Evolutionary conservation across 2,329 filamentous ascomycete species (phyloP), one percentile per base, ranked within the genome.

Genomic region (Berkeleyomyces rouxiae): DNA sequence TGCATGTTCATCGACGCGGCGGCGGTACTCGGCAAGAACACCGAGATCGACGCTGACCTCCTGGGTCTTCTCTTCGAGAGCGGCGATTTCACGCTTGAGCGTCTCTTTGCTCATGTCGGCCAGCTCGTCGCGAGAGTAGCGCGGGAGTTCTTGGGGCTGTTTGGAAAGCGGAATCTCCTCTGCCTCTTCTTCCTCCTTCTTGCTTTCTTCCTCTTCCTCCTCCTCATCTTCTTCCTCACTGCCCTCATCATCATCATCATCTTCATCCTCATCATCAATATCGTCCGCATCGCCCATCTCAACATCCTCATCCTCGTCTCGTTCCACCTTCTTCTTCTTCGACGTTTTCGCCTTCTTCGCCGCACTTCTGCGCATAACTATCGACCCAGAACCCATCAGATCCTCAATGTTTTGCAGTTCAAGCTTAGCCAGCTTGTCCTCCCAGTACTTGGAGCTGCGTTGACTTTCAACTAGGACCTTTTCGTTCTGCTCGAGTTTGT

Each of bases 401-500:
- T 90, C 87, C 60, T 84, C 83, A 64, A 95, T 79, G 67, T 91
- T 90, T 68, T 96, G 90, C 44, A 97, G 76, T 2, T 80, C 75
- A 36, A 99, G 81, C 76, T 96, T 97, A 61, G 80, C 79, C 7
- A 95, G 78, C 76, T 97, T 96, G 65, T 96, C 89, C 62, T 90
- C 78, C 90, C 91, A 97, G 75, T 96, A 89, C 44, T 79, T 81
- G 47, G 88, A 80, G 65, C 88, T 84, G 74, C 88, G 91, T 72
- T 95, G 85, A 73, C 95, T 96, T 70, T 97, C 92, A 0, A 76
- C 74, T 11, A 97, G 80, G 7, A 86, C 82, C 75, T 99, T 99
- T 67, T 96, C 88, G 72, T 92, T 93, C 71, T 97, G 92, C 70
- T 97, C 93, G 1, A 99, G 84, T 75, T 95, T 95, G 74, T 97